phyloP scores from a whole-genome alignment of 495 filamentous ascomycete species.

The Astrothelium subdiscretum region DNA sequence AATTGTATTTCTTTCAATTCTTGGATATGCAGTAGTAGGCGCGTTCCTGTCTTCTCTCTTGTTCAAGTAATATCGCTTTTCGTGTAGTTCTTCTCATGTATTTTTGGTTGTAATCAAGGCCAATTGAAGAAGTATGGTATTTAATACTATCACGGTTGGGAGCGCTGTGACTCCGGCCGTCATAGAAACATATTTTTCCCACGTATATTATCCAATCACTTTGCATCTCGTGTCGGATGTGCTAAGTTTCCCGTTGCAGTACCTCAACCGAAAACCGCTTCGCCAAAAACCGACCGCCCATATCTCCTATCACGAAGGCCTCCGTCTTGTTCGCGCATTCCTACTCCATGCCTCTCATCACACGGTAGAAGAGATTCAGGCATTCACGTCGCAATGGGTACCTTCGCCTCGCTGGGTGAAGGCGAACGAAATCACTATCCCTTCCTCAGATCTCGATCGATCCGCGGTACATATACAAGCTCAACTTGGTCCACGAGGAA shows the following conservation, averaged over 20 bases:
- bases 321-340: slow-evolving; percentile 78
- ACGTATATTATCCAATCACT: slow-evolving; percentile 43
- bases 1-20: background rate
- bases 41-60: background rate
- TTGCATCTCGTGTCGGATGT: background rate
- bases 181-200: slow-evolving; percentile 63
- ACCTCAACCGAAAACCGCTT: slow-evolving; percentile 63
- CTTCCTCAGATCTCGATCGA: slow-evolving; percentile 43
- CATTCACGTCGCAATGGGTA: slow-evolving; percentile 81
- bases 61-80: background rate
- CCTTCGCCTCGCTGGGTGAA: slow-evolving; percentile 82
- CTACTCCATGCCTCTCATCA: slow-evolving; percentile 71
- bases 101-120: no score
- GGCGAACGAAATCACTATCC: slow-evolving; percentile 60
- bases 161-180: slow-evolving; percentile 70
- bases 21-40: background rate
- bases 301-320: slow-evolving; percentile 87
- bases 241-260: slow-evolving; percentile 37
- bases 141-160: slow-evolving; percentile 63
- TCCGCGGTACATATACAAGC: slow-evolving; percentile 51
- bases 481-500: slow-evolving; percentile 64
- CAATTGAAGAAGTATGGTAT: slow-evolving; percentile 33
- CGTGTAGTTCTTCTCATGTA: background rate
- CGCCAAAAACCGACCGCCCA: slow-evolving; percentile 71
- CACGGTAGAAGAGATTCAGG: slow-evolving; percentile 83